Percentiles rank a stretch among this genome's conserved stretches.
Evolutionary conservation across 2,329 filamentous ascomycete species (phyloP).

Genomic region (Pseudocercospora fuligena): DNA sequence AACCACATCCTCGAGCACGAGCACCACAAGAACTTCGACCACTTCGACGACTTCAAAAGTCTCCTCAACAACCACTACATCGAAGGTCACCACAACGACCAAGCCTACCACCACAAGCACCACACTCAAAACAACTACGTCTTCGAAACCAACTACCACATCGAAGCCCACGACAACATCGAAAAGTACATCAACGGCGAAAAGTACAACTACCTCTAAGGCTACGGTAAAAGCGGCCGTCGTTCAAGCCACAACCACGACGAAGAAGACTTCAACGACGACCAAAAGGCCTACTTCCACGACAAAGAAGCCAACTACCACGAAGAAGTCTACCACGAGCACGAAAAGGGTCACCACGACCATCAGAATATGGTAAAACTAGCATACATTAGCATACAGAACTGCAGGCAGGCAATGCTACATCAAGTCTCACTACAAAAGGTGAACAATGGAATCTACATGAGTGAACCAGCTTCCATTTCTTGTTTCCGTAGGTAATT

Average conservation of each 20-base stretch:
- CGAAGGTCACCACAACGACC: not conserved
- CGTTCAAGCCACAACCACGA: not conserved
- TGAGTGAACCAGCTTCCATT: not conserved
- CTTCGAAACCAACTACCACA: slow-evolving; percentile 22
- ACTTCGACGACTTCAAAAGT: not conserved
- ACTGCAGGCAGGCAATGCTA: not conserved
- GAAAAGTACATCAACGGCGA: not conserved
- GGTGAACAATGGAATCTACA: not conserved
- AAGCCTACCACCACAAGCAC: slow-evolving; percentile 1
- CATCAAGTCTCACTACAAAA: not conserved
- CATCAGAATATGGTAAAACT: not conserved
- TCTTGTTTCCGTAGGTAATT: no score
- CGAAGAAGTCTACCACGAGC: not conserved
- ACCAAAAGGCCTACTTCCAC: not conserved
- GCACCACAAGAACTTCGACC: not conserved
- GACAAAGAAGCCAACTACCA: not conserved
- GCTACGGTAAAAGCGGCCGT: not conserved
- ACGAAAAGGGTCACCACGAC: not conserved
- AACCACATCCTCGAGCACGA: not conserved
- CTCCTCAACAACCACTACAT: not conserved
- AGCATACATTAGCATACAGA: not conserved
- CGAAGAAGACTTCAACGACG: not conserved
- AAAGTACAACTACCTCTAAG: not conserved
- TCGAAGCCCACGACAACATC: not conserved
- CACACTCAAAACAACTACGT: not conserved